phyloP scores from a whole-genome alignment of 345 rosid species.

The Salix suchowensis region DNA sequence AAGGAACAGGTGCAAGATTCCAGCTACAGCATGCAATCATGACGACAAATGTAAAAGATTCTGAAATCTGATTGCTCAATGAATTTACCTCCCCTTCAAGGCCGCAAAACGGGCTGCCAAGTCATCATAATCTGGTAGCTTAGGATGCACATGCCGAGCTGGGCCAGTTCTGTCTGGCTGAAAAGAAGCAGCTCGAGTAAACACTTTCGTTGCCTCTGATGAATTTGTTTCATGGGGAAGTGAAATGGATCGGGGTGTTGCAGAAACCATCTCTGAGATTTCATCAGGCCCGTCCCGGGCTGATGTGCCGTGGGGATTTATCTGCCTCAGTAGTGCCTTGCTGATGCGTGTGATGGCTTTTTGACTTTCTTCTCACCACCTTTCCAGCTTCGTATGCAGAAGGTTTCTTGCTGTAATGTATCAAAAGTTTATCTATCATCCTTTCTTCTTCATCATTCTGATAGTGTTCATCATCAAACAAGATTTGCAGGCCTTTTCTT shows the following conservation, averaged over 20 bases:
- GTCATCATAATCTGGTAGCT: conserved; percentile 87
- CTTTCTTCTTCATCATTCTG: conserved; percentile 71
- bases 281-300: conserved; percentile 32
- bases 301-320: conserved; percentile 18
- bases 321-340: conserved; percentile 18
- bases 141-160: conserved; percentile 90
- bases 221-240: conserved; percentile 51
- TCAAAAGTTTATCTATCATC: conserved; percentile 75
- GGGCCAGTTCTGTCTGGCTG: conserved; percentile 59
- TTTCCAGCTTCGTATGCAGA: conserved; percentile 43
- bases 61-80: neutral
- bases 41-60: neutral
- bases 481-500: conserved; percentile 55
- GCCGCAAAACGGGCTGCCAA: conserved; percentile 88
- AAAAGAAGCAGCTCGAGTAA: conserved; percentile 65
- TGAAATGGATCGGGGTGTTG: conserved; percentile 57
- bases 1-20: conserved; percentile 6
- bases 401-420: conserved; percentile 85
- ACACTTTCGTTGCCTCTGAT: conserved; percentile 42
- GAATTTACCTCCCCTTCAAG: conserved; percentile 59
- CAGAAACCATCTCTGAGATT: conserved; percentile 27
- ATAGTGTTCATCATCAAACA: conserved; percentile 50
- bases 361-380: conserved; percentile 44
- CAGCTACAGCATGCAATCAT: neutral
- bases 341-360: conserved; percentile 40